Evolutionary conservation across 257 asterid genomes (phyloP), one percentile per base, ranked within the genome.

Genomic region (Sherardia arvensis): DNA sequence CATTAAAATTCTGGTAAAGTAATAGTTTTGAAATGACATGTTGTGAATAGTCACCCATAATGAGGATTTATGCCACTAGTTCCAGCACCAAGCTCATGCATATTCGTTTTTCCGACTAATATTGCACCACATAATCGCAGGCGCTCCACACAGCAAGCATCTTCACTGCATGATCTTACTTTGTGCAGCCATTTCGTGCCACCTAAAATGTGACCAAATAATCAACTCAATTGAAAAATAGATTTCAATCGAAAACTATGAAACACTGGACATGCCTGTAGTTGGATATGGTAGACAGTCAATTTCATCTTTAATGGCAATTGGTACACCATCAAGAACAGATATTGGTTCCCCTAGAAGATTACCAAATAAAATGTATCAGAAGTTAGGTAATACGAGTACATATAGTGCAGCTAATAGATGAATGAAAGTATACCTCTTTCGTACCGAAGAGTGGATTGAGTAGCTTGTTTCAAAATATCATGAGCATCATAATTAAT

Each of bases 81-180:
- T 68, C 98, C 98, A 33, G 95, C 95, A 66, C 98, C 98, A 51
- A 91, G 94, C 76, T 91, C 98, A 53, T 91, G 98, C 98, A 91
- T 91, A 57, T 88, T 91, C 22, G 98, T 86, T 67, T 91, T 91
- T n/a, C 98, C 98, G 1, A 88, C 84, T 15, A 88, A 68, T 47
- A 91, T 67, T 67, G 98, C 94, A 34, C 98, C 98, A 59, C 98
- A 91, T 58, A 67, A 68, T n/a, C 98, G 69, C 54, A 91, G 79
- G 14, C 92, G 87, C 45, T 69, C 77, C 48, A 91, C 92, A 32
- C 98, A 91, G 22, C 77, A 73, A 0, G 98, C 94, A 65, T 91
- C 98, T 1, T 78, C 79, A 17, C 48, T 66, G 34, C 96, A 91
- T 7, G 67, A 55, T 69, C 96, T 76, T 14, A 78, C 87, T 75